These are phyloP conservation scores for Wickerhamiella qilinensis DNA, from an alignment of 805 yeast species.

Conservation along the genomic window DNA sequence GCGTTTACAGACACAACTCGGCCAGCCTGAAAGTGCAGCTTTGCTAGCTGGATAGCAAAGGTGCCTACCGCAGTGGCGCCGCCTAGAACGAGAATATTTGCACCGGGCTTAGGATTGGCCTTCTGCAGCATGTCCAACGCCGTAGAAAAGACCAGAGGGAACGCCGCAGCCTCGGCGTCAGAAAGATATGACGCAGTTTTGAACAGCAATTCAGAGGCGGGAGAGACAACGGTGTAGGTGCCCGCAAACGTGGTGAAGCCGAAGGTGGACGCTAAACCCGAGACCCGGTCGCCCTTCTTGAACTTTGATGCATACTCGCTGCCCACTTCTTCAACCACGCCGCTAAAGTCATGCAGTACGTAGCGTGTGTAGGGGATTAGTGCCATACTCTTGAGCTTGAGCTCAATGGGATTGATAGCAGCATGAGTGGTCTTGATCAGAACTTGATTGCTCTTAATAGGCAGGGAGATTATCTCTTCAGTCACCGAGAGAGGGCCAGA, in stretches of 20 bases:
- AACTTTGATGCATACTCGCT: conserved; percentile 23
- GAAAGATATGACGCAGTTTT: conserved; percentile 33
- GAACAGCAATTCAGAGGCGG: conserved; percentile 27
- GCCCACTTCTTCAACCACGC: conserved; percentile 43
- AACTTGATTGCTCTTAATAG: conserved; percentile 31
- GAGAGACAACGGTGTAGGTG: neutral
- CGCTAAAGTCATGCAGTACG: conserved; percentile 55
- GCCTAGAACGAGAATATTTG: conserved; percentile 49
- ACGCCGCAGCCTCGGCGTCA: conserved; percentile 44
- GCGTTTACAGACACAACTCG: conserved; percentile 45
- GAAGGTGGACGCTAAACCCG: conserved; percentile 28
- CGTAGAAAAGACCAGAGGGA: conserved; percentile 49
- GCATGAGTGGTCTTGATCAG: conserved; percentile 44
- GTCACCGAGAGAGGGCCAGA: neutral
- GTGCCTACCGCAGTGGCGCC: conserved; percentile 60
- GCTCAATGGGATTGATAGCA: conserved; percentile 51
- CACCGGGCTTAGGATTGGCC: conserved; percentile 25
- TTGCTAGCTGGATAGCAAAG: conserved; percentile 39
- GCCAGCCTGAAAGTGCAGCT: conserved; percentile 29
- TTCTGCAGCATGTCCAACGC: conserved; percentile 31
- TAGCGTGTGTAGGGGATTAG: conserved; percentile 23
- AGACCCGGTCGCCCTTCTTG: conserved; percentile 47
- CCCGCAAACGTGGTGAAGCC: neutral
- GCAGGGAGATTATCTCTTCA: conserved; percentile 14
- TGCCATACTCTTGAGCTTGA: conserved; percentile 27